Evolutionary conservation across 2,329 filamentous ascomycete species (phyloP).

Genomic region (Graphiopsis chlorocephala): DNA sequence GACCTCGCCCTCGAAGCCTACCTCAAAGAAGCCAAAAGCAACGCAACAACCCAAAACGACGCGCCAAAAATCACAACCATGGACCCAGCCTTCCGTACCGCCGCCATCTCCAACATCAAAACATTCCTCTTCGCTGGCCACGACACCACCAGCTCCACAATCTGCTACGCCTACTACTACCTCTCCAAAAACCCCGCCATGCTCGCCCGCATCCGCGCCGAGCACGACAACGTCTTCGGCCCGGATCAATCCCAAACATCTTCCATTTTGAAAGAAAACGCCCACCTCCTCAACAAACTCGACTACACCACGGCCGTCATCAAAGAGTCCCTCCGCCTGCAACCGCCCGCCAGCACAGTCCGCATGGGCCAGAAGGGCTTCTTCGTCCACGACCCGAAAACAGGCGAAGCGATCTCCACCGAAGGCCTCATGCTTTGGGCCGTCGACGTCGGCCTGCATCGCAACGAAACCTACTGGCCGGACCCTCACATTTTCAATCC

Average conservation of each 20-base stretch:
- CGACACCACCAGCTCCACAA: conserved; percentile 40
- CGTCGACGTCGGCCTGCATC: conserved; percentile 39
- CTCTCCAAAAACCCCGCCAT: conserved; percentile 36
- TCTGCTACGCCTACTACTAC: conserved; percentile 41
- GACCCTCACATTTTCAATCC: conserved; percentile 45
- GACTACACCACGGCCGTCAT: conserved; percentile 53
- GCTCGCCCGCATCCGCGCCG: conserved; percentile 40
- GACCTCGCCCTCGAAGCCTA: conserved; percentile 38
- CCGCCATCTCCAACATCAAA: conserved; percentile 38
- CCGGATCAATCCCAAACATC: conserved; percentile 36
- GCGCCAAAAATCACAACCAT: conserved; percentile 30
- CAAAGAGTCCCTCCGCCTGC: conserved; percentile 54
- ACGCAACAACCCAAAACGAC: conserved; percentile 21
- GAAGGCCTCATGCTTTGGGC: conserved; percentile 45
- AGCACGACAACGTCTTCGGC: conserved; percentile 55
- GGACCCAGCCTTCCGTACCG: conserved; percentile 37
- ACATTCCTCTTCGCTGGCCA: conserved; percentile 45
- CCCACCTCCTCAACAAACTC: conserved; percentile 50
- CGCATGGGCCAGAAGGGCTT: conserved; percentile 36
- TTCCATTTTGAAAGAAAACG: conserved; percentile 41
- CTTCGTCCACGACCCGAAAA: conserved; percentile 43
- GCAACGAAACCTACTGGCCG: conserved; percentile 39
- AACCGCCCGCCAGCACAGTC: conserved; percentile 48
- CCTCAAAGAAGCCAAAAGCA: conserved; percentile 32
- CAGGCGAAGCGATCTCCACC: conserved; percentile 44